phyloP scores from a whole-genome alignment of 371 early-diverging fungal genomes.

The Syncephalastrum racemosum region DNA sequence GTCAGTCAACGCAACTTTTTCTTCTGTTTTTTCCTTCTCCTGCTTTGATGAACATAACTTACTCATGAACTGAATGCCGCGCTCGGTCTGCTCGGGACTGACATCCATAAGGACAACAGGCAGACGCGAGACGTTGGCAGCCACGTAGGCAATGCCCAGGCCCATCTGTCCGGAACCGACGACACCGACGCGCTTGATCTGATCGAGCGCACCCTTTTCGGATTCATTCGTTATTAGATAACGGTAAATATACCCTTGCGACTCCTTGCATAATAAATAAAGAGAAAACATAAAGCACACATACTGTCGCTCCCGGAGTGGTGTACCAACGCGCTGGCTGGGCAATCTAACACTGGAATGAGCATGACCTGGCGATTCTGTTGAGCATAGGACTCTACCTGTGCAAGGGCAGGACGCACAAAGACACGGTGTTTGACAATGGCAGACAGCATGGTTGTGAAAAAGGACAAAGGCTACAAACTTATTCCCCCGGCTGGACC shows the following conservation, averaged over 20 bases:
- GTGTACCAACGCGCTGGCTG: no score
- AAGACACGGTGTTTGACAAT: no score
- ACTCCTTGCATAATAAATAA: neutral
- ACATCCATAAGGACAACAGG: slow-evolving; percentile 85
- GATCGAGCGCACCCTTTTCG: slow-evolving; percentile 13
- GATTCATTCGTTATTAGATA: slow-evolving; percentile 7
- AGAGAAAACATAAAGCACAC: no score
- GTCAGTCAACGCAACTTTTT: neutral
- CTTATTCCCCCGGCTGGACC: no score
- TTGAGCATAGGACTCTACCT: no score
- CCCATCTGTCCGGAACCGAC: slow-evolving; percentile 92
- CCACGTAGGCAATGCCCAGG: slow-evolving; percentile 94
- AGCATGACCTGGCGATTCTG: no score
- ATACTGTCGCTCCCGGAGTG: no score
- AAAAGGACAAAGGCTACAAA: no score
- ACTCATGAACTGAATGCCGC: slow-evolving; percentile 84
- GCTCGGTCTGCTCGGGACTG: slow-evolving; percentile 76
- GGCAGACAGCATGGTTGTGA: no score
- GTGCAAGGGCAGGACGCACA: no score
- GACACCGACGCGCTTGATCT: slow-evolving; percentile 67
- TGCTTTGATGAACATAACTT: slow-evolving; percentile 8
- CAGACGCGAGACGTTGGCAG: slow-evolving; percentile 80
- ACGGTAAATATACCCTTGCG: neutral
- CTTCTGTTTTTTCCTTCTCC: neutral
- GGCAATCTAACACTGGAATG: no score